Evolutionary conservation across 768 basidiomycete species (phyloP), one percentile per base, ranked within the genome.

Genomic region (Tylopilus sp.): DNA sequence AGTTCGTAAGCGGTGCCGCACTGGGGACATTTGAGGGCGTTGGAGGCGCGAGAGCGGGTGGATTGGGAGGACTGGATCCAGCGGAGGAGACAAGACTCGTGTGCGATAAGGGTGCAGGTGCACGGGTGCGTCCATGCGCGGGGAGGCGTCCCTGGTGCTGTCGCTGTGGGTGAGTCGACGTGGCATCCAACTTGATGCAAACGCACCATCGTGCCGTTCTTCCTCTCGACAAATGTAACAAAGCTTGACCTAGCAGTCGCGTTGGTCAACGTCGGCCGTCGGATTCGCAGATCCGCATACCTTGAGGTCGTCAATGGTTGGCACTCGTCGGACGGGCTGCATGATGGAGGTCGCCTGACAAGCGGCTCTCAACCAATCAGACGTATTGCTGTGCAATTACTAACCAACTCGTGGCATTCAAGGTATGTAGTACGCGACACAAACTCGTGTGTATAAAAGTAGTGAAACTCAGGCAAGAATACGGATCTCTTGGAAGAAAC

Each of bases 181-280:
- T 43, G 53, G 55, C 28, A 19, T 6, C 21, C 29, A 12, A 19
- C 4, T 31, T 12, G 17, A 34, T 33, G 2, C 6, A 10, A 16
- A 11, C 26, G 41, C 59, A 72, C 78, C 67, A 44, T 81, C 81
- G 52, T 76, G 73, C 3, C 56, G 69, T 54, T 89, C 87, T 64
- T 89, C 87, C 60, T 90, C 88, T 28, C 85, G 73, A 61, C 89
- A 91, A 52, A 91, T 89, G 66, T 87, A 91, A 58, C 89, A 91
- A 12, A 87, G 74, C 66, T 89, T 91, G 56, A 89, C 81, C 74
- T 80, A 52, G 26, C 41, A 13, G 34, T 25, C 47, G 30, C 22
- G 42, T 47, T 16, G 21, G 54, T 56, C 49, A 57, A 29, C 44
- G 43, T 13, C 29, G 1, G n/a, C 37, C 14, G 19, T 11, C 4